phyloP scores from a whole-genome alignment of 176 grass and related monocot genomes.

The Cocos nucifera region DNA sequence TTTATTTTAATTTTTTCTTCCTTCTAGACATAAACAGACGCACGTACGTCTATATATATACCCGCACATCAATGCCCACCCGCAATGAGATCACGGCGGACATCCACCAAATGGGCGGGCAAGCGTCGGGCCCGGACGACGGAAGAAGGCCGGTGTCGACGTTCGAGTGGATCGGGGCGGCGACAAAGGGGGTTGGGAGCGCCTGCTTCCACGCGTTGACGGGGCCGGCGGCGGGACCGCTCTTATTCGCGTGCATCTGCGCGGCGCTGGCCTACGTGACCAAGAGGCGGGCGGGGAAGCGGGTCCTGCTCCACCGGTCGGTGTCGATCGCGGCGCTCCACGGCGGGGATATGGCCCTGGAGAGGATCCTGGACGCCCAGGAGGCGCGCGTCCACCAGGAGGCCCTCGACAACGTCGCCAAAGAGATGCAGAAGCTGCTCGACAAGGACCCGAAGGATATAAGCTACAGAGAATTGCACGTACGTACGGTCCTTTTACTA shows the following conservation, averaged over 20 bases:
- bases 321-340: neutral
- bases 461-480: neutral
- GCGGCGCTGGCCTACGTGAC: neutral
- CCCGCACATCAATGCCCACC: no score
- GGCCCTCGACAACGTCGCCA: neutral
- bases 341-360: neutral
- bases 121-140: no score
- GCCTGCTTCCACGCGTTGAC: no score
- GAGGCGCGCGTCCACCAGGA: neutral
- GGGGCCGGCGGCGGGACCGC: constrained; percentile 1
- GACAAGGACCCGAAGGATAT: neutral
- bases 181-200: no score
- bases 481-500: neutral
- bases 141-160: no score
- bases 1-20: no score
- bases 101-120: no score
- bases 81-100: no score
- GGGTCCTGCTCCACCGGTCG: neutral
- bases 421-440: neutral
- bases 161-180: no score
- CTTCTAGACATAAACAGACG: no score
- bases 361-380: neutral
- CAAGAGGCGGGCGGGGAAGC: neutral
- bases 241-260: constrained; percentile 18
- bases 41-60: no score